Conservation (phyloP, 2,329 filamentous ascomycete genomes). For the Xylariaceae sp. region DNA sequence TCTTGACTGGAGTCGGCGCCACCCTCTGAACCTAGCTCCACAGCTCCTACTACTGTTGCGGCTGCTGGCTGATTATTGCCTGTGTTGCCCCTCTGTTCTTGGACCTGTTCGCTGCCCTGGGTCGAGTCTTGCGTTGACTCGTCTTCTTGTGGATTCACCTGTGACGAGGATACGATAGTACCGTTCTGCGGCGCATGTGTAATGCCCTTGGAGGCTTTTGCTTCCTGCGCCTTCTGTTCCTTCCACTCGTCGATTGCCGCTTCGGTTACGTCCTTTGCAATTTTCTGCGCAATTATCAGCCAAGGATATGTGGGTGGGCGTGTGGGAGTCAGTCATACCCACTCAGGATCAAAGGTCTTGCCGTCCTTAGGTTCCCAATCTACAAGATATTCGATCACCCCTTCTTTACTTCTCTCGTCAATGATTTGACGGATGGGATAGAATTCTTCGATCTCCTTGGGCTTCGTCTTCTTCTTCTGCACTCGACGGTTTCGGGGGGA, state of each 20-base stretch:
- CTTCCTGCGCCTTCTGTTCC: slow-evolving; percentile 18
- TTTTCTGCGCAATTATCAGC: slow-evolving; percentile 23
- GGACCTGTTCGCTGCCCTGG: slow-evolving; percentile 11
- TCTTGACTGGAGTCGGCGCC: too few relatives aligned
- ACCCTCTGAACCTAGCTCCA: too few relatives aligned
- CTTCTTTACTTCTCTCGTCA: slow-evolving; percentile 31
- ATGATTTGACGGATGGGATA: slow-evolving; percentile 35
- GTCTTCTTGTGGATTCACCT: background rate
- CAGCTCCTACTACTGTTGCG: too few relatives aligned
- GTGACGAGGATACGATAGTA: background rate
- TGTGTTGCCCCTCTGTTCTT: slow-evolving; percentile 6
- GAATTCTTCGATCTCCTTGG: too few relatives aligned
- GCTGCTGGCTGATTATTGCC: background rate
- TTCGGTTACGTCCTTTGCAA: slow-evolving; percentile 21
- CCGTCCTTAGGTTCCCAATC: slow-evolving; percentile 54
- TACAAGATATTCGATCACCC: slow-evolving; percentile 44
- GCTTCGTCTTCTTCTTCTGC: background rate
- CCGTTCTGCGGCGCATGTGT: too few relatives aligned
- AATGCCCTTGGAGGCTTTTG: slow-evolving; percentile 4
- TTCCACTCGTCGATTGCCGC: slow-evolving; percentile 25
- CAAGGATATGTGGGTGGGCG: background rate
- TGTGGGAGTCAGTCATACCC: slow-evolving; percentile 39
- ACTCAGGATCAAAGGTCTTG: slow-evolving; percentile 44
- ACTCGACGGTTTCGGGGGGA: slow-evolving; percentile 4
- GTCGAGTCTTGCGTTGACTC: slow-evolving; percentile 9